phyloP scores from a whole-genome alignment of 768 basidiomycete genomes.

The Pulveroboletus ravenelii region DNA sequence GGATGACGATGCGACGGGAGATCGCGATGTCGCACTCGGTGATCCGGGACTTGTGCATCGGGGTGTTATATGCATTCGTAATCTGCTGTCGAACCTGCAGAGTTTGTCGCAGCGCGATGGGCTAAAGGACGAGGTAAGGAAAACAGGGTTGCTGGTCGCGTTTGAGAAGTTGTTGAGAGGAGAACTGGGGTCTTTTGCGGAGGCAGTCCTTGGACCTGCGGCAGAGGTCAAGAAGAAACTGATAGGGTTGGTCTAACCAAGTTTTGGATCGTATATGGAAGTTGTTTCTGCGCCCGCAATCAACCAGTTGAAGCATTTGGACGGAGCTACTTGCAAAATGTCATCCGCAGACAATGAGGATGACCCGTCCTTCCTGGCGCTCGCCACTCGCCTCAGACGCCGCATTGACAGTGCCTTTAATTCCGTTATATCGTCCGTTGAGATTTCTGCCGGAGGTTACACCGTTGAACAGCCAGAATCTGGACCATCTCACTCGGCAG shows the following conservation, averaged over 20 bases:
- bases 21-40: constrained; percentile 23
- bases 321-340: constrained; percentile 7
- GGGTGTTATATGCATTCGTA: constrained; percentile 69
- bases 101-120: constrained; percentile 35
- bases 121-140: constrained; percentile 49
- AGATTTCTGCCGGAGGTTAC: constrained; percentile 31
- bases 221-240: constrained; percentile 47
- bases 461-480: constrained; percentile 23
- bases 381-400: constrained; percentile 39
- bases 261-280: background rate
- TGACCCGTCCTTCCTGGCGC: constrained; percentile 35
- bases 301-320: no score
- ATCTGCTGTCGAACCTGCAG: constrained; percentile 49
- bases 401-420: constrained; percentile 54
- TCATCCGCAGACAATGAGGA: constrained; percentile 8
- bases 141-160: constrained; percentile 48
- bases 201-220: constrained; percentile 43
- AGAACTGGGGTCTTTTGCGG: constrained; percentile 31
- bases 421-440: constrained; percentile 14
- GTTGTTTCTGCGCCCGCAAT: background rate
- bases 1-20: constrained; percentile 34
- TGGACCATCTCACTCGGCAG: constrained; percentile 4
- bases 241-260: constrained; percentile 19
- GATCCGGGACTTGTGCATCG: constrained; percentile 72
- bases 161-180: constrained; percentile 48